Percentiles rank a stretch among this genome's conserved stretches.
These are phyloP conservation scores for Erysiphe pulchra DNA, from an alignment of 2,329 filamentous ascomycete species.

Conservation along the genomic window DNA sequence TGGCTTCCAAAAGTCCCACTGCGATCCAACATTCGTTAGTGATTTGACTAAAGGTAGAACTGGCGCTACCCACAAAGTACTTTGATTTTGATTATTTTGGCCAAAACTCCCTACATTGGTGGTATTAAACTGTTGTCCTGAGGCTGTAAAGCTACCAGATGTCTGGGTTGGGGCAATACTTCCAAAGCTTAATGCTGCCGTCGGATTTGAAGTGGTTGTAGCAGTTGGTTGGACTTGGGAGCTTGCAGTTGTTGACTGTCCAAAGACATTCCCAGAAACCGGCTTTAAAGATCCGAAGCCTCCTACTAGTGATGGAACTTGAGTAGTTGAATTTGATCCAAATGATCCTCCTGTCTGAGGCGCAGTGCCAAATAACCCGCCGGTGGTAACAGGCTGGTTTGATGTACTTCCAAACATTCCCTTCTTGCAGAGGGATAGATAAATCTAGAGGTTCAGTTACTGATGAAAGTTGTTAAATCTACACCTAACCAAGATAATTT, in stretches of 20 bases:
- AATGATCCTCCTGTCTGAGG: constrained; percentile 5
- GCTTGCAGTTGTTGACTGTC: constrained; percentile 1
- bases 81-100: constrained; percentile 8
- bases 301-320: neutral
- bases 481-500: no score
- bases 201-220: constrained; percentile 1
- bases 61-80: neutral
- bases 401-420: neutral
- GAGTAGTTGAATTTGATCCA: constrained; percentile 2
- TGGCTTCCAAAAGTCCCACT: constrained; percentile 9
- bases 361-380: constrained; percentile 12
- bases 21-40: neutral
- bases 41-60: neutral
- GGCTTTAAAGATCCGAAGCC: neutral
- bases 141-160: constrained; percentile 4
- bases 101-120: constrained; percentile 3
- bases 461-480: no score
- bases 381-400: constrained; percentile 6
- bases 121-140: constrained; percentile 7
- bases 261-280: constrained; percentile 12
- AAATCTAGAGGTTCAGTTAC: no score
- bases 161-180: constrained; percentile 3
- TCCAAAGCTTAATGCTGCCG: constrained; percentile 6
- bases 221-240: constrained; percentile 2
- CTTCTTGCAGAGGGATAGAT: neutral